Base-by-base conservation (phyloP, 352 stramenopile species). In the Phytopythium helicoides region DNA sequence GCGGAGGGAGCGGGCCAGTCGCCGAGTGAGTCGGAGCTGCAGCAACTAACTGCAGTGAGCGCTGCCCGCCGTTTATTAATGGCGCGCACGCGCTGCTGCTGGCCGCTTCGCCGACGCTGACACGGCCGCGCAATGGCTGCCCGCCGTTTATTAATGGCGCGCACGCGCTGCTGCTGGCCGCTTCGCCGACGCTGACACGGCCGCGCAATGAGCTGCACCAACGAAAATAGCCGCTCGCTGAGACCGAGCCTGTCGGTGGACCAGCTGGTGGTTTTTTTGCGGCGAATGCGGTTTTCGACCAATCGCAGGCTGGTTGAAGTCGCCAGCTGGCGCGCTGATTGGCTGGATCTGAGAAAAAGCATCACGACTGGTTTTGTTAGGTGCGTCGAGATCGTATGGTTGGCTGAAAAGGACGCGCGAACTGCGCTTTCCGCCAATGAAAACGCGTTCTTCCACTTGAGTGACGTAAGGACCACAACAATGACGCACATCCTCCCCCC, bases 11-110 rank as follows among this genome's bases (percentile, higher is more conserved):
- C 18, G 11, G 46, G 46, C 19, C 23, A 31, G 46, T 52, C 46
- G 46, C 21, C n/a, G 12, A 52, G 46, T 52, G 46, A 31, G 42
- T n/a, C n/a, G 18, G 36, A n/a, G 36, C 28, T 33, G 36, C 9
- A 7, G 40, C 40, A 28, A 18, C 40, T 47, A 23, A 33, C 48
- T 18, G 3, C 10, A 15, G 44, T 25, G 42, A n/a, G n/a, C n/a
- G n/a, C n/a, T n/a, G n/a, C n/a, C n/a, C n/a, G n/a, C n/a, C 19
- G 46, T 31, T 26, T 52, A 52, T 52, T 52, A 52, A 52, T 52
- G 46, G 46, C 34, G 3, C 1, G 21, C 11, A 12, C 5, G 28
- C 28, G 28, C 28, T n/a, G n/a, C n/a, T n/a, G n/a, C n/a, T n/a
- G n/a, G n/a, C n/a, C n/a, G n/a, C n/a, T n/a, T n/a, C n/a, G n/a